Base-by-base conservation (phyloP, 495 filamentous ascomycete genomes). In the Choiromyces venosus region DNA sequence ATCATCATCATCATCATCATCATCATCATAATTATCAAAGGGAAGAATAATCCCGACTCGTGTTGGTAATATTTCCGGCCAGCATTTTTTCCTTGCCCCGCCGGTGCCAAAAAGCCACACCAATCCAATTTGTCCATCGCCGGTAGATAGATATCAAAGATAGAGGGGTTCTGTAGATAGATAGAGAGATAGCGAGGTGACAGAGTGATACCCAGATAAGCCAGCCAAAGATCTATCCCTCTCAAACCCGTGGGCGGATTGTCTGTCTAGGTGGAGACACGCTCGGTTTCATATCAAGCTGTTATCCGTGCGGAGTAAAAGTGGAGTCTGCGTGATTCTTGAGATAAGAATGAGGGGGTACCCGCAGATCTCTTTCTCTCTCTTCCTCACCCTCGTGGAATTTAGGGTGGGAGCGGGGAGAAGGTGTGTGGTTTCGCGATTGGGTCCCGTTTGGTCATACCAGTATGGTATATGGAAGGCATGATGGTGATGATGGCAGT, bases 201-300 rank as follows among this genome's bases (percentile, higher is more conserved):
- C 52, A 61, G 52, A 33, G 52, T 14, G 1, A 33, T 33, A 61
- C 10, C 52, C 52, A 61, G 52, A 33, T 61, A 61, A 61, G 52
- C 52, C 52, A 61, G 52, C 12, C 52, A 61, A 61, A 61, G 52
- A 61, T 61, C 52, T 61, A 33, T 61, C 25, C 52, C 52, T 61
- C 52, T 6, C 25, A 25, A 61, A 29, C 25, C 25, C 25, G 12
- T 61, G 52, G 25, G 52, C 12, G 16, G 52, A 61, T 61, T 18
- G 25, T 61, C 52, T 61, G 52, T 33, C 52, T 61, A 61, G 10
- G 52, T 61, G 52, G 52, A 61, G 52, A 61, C 52, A 25, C 52
- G 52, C 52, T 61, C 52, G 52, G 52, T 61, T 61, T 61, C 52
- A 61, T 61, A 61, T 61, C 52, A 33, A 61, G 52, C 52, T 61